Percentiles rank a stretch among this genome's conserved stretches.
Evolutionary conservation across 164 flowering plant species (phyloP).

Genomic region (Litsea cubeba): DNA sequence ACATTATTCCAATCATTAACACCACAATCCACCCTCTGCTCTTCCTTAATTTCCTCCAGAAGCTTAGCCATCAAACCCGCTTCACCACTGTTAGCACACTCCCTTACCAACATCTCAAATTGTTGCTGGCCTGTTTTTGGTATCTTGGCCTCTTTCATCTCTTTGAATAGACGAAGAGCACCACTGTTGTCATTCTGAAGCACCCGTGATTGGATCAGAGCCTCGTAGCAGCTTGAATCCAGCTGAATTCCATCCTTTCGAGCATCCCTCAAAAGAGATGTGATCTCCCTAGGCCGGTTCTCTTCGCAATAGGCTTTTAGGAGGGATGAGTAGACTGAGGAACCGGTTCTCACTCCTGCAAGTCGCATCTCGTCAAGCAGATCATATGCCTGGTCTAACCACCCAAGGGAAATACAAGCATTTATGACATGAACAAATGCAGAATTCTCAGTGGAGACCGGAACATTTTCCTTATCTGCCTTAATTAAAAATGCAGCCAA

Average conservation of each 20-base stretch:
- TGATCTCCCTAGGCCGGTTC: conserved; percentile 43
- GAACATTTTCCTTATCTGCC: conserved; percentile 70
- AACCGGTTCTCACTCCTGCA: conserved; percentile 58
- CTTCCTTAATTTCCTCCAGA: conserved; percentile 78
- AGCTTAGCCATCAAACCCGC: conserved; percentile 73
- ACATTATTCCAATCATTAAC: conserved; percentile 96
- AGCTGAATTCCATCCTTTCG: conserved; percentile 82
- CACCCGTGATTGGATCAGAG: conserved; percentile 58
- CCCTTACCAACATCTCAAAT: conserved; percentile 49
- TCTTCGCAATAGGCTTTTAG: conserved; percentile 78
- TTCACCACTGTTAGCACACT: conserved; percentile 47
- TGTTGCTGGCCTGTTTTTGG: conserved; percentile 46
- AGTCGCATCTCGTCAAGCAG: conserved; percentile 85
- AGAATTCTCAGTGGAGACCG: conserved; percentile 60
- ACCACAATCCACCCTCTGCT: conserved; percentile 60
- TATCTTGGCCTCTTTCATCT: conserved; percentile 85
- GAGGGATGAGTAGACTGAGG: conserved; percentile 69
- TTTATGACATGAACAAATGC: conserved; percentile 66
- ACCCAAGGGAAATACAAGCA: conserved; percentile 74
- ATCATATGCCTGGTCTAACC: conserved; percentile 91
- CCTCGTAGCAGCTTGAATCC: conserved; percentile 73
- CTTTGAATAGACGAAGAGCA: conserved; percentile 76
- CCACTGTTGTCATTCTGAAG: conserved; percentile 63
- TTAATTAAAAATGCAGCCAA: conserved; percentile 68
- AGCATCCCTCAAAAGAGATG: conserved; percentile 70